Percentiles rank a stretch among this genome's conserved stretches.
Conservation (phyloP, 768 basidiomycete genomes). For the Cubamyces sp. region DNA sequence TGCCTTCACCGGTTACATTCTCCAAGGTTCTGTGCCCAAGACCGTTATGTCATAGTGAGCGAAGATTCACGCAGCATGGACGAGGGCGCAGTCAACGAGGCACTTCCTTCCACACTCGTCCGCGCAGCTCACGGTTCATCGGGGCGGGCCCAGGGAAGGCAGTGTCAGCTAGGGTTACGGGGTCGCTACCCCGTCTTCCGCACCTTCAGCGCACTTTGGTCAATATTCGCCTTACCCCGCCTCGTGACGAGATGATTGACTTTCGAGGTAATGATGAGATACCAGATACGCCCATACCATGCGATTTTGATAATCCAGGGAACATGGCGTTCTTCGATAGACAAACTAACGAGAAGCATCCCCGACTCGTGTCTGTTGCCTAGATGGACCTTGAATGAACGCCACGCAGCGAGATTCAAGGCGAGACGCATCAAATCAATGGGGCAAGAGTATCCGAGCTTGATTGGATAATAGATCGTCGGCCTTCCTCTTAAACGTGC, state of each 20-base stretch:
- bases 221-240: neutral
- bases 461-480: constrained; percentile 8
- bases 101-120: constrained; percentile 2
- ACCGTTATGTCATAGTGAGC: constrained; percentile 12
- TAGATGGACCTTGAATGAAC: neutral
- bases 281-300: constrained; percentile 13
- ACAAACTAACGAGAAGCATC: neutral
- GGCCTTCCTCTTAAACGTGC: neutral
- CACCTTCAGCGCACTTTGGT: neutral
- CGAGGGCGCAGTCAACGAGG: neutral
- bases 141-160: constrained; percentile 4
- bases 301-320: constrained; percentile 1
- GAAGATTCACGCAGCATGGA: neutral
- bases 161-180: constrained; percentile 18
- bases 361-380: neutral
- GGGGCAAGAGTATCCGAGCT: no score
- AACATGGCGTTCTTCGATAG: neutral
- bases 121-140: constrained; percentile 8
- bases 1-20: neutral
- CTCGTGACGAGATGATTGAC: neutral
- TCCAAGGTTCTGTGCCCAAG: neutral
- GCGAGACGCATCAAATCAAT: neutral
- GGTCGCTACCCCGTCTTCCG: neutral
- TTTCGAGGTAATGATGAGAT: constrained; percentile 7
- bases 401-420: neutral